Base-by-base conservation (phyloP, 2,329 filamentous ascomycete species). In the Juglanconis oblonga region DNA sequence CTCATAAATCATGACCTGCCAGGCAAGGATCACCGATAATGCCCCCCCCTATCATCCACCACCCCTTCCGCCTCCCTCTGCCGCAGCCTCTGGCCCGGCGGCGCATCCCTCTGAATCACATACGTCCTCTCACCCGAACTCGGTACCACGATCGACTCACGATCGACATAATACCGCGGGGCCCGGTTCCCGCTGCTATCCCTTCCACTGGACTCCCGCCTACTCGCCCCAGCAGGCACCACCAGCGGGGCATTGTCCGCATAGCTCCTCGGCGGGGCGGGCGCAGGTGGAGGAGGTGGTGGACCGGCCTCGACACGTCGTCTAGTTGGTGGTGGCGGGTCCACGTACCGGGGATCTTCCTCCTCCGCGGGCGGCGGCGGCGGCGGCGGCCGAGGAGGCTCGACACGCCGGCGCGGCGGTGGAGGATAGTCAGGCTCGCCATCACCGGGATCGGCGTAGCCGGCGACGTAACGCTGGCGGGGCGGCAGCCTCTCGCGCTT, bases 81-180 rank as follows among this genome's bases (percentile, higher is more conserved):
- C 31, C 48, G 17, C n/a, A 61, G 3, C 51, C 61, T 45, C 13
- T 29, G 48, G 35, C 50, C 61, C 2, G 61, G 51, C 47, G 54
- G 54, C 35, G 51, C 58, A 13, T 42, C 47, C 47, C 61, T 44
- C 40, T 61, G 44, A 1, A 61, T 50, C 3, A 63, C 55, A 11
- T 52, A 63, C 33, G 52, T 35, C 1, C 44, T 57, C 14, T 63
- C 61, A 1, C 53, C 50, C 3, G 53, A 35, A 31, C 54, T 58
- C 8, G 61, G 61, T n/a, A 63, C 56, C 13, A 63, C 47, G 5
- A 63, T 51, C 31, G 48, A 58, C 29, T 55, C 48, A 3, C 58
- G 45, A 13, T 63, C 61, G 13, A 58, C 55, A 44, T 61, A 61
- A 47, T 63, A 61, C 47, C 61, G 45, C 45, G 17, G 45, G 17